Percentiles rank a stretch among this genome's conserved stretches.
Evolutionary conservation across 768 basidiomycete species (phyloP).

Genomic region (Myochromella boudieri): DNA sequence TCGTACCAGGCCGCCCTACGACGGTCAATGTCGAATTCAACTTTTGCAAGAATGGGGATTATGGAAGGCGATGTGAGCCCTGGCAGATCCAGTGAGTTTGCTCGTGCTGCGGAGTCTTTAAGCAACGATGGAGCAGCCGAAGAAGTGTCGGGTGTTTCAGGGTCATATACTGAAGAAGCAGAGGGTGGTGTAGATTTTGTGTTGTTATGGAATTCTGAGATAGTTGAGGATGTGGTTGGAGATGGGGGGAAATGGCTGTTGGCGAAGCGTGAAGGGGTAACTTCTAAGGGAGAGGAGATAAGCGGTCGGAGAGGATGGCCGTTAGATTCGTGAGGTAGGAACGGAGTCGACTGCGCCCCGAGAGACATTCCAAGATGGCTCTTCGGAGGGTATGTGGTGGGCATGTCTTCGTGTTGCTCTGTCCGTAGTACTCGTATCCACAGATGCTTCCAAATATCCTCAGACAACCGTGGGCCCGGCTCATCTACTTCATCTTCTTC

Average conservation of each 20-base stretch:
- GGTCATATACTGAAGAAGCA: constrained; percentile 41
- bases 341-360: constrained; percentile 40
- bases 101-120: constrained; percentile 33
- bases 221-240: constrained; percentile 53
- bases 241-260: constrained; percentile 43
- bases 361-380: constrained; percentile 42
- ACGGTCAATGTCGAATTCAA: constrained; percentile 92
- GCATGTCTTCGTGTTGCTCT: constrained; percentile 54
- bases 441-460: constrained; percentile 86
- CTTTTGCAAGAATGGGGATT: constrained; percentile 86
- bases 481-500: constrained; percentile 40
- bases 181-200: constrained; percentile 50
- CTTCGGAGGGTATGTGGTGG: constrained; percentile 27
- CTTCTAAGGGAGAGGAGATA: constrained; percentile 40
- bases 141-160: constrained; percentile 59
- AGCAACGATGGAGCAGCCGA: constrained; percentile 28
- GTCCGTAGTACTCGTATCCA: constrained; percentile 70
- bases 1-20: constrained; percentile 82
- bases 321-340: constrained; percentile 32
- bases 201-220: constrained; percentile 46
- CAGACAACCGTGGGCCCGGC: constrained; percentile 80
- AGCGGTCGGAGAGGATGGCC: constrained; percentile 43
- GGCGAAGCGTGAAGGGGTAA: constrained; percentile 32
- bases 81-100: constrained; percentile 60
- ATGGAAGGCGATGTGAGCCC: constrained; percentile 63